These are phyloP conservation scores for Plasmodium cynomolgi DNA, from an alignment of 169 alveolate species.

Conservation along the genomic window DNA sequence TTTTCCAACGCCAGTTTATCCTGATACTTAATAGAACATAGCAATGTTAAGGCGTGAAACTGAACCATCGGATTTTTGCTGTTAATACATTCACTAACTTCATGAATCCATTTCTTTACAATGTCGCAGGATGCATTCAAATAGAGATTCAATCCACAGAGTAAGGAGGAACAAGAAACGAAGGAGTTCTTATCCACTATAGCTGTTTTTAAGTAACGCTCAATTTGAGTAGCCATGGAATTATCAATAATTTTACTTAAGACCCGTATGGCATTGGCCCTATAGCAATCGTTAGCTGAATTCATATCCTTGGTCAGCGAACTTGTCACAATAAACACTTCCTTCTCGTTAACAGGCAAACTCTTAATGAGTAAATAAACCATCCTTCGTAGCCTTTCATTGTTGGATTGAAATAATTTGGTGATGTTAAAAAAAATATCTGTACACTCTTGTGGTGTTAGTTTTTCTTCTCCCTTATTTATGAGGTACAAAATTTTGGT, in stretches of 20 bases:
- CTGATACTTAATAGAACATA: slow-evolving; percentile 91
- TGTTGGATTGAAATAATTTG: slow-evolving; percentile 93
- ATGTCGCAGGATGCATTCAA: slow-evolving; percentile 90
- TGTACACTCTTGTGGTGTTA: slow-evolving; percentile 92
- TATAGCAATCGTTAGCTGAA: slow-evolving; percentile 92
- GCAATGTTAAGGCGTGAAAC: slow-evolving; percentile 95
- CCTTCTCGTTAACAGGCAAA: slow-evolving; percentile 92
- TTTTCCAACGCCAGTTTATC: slow-evolving; percentile 90
- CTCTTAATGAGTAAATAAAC: slow-evolving; percentile 93
- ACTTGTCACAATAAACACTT: slow-evolving; percentile 95
- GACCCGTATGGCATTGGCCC: slow-evolving; percentile 97
- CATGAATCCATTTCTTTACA: slow-evolving; percentile 91
- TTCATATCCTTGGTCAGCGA: slow-evolving; percentile 96
- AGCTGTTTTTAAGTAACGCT: slow-evolving; percentile 94
- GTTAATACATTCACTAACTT: slow-evolving; percentile 89
- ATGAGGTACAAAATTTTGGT: slow-evolving; percentile 87
- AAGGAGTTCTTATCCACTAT: slow-evolving; percentile 94
- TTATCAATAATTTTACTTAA: slow-evolving; percentile 95
- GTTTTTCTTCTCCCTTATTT: slow-evolving; percentile 88
- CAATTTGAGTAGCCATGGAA: slow-evolving; percentile 94
- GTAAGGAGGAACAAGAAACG: slow-evolving; percentile 94
- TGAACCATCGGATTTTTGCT: slow-evolving; percentile 93
- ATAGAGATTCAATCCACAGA: slow-evolving; percentile 92
- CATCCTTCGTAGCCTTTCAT: slow-evolving; percentile 92
- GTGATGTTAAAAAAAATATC: slow-evolving; percentile 95